A percentile compares a stretch with the other conserved stretches of the same genome.
Evolutionary conservation across 192 early-diverging fungal species (phyloP).

Genomic region (Mortierella claussenii): DNA sequence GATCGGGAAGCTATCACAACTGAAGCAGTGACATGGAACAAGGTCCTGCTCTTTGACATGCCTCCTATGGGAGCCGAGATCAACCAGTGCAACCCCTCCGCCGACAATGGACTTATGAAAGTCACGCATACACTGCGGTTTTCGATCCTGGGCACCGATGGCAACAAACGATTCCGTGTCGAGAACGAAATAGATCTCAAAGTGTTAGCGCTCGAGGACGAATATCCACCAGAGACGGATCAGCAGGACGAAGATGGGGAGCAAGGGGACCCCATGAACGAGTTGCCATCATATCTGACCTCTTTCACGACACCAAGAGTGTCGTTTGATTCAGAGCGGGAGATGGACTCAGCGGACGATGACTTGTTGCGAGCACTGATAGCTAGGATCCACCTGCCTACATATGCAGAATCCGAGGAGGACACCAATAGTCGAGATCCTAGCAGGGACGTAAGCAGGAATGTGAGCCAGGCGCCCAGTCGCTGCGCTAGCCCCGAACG

Average conservation of each 20-base stretch:
- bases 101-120: constrained; percentile 40
- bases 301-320: constrained; percentile 36
- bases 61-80: constrained; percentile 26
- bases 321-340: constrained; percentile 24
- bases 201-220: constrained; percentile 34
- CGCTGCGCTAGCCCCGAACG: constrained; percentile 9
- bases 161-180: constrained; percentile 18
- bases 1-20: not conserved
- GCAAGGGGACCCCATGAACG: constrained; percentile 6
- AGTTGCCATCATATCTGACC: constrained; percentile 37
- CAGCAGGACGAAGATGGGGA: not conserved
- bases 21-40: constrained; percentile 40
- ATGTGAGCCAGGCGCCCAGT: constrained; percentile 9
- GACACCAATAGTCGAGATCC: constrained; percentile 17
- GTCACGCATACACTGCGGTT: constrained; percentile 29
- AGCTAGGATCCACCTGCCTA: constrained; percentile 30
- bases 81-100: constrained; percentile 34
- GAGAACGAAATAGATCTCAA: constrained; percentile 36
- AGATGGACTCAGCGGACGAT: constrained; percentile 16
- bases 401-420: constrained; percentile 48
- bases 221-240: not conserved
- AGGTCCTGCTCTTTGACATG: constrained; percentile 49
- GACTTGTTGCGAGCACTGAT: constrained; percentile 21
- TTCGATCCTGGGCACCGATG: constrained; percentile 23
- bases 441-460: constrained; percentile 11